These are phyloP conservation scores for Pterothamnion heteromorphum DNA, from an alignment of 31 red algal genomes.

Conservation along the genomic window DNA sequence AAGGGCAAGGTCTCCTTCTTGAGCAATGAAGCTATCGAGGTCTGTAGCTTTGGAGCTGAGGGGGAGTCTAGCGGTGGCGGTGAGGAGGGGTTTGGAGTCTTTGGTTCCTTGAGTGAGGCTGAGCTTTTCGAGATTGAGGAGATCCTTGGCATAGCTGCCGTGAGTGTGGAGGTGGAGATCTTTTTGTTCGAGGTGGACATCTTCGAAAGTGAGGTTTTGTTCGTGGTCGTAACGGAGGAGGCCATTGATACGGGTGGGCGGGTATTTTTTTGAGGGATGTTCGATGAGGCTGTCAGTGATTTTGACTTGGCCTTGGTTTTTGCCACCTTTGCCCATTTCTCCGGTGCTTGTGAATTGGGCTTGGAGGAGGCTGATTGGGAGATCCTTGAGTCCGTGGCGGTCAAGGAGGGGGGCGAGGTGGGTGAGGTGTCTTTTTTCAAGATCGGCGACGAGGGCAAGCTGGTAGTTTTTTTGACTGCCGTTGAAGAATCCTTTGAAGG, in stretches of 20 bases:
- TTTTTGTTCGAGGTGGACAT: background rate
- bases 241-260: background rate
- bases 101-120: background rate
- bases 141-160: background rate
- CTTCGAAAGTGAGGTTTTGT: background rate
- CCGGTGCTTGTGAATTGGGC: background rate
- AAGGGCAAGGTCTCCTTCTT: background rate
- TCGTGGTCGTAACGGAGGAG: background rate
- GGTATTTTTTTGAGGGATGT: background rate
- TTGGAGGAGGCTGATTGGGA: background rate
- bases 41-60: background rate
- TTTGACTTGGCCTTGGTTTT: background rate
- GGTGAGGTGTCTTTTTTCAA: too few relatives aligned
- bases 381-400: background rate
- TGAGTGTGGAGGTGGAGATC: background rate
- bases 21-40: background rate
- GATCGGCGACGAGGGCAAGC: too few relatives aligned
- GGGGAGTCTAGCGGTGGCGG: background rate
- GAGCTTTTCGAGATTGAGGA: background rate
- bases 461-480: too few relatives aligned
- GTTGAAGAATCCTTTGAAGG: too few relatives aligned
- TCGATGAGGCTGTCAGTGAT: background rate
- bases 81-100: background rate
- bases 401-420: too few relatives aligned
- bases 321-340: background rate